A percentile compares a stretch with the other conserved stretches of the same genome.
Conservation (phyloP, 345 rosid species). For the Syzygium jambos region DNA sequence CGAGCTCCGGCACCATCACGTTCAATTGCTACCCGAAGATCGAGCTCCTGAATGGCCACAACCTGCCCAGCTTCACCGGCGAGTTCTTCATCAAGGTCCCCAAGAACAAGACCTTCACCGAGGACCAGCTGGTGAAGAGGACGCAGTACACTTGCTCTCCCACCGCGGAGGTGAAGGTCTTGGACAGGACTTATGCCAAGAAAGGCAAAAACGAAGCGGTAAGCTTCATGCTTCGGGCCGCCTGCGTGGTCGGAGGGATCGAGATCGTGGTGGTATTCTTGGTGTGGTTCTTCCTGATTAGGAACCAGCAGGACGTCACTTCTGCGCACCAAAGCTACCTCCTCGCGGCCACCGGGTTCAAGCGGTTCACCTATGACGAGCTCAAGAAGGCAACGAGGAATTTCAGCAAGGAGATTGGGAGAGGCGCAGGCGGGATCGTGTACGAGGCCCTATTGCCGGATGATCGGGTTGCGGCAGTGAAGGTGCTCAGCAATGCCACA, state of each 20-base stretch:
- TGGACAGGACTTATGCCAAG: too few relatives aligned
- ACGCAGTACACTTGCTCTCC: neutral
- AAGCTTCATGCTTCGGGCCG: constrained; percentile 13
- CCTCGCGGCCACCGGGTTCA: neutral
- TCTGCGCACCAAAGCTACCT: neutral
- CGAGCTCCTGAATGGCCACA: constrained; percentile 10
- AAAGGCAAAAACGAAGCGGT: neutral
- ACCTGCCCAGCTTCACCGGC: constrained; percentile 7
- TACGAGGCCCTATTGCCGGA: constrained; percentile 4
- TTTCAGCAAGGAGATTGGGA: constrained; percentile 13
- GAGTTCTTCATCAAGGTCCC: constrained; percentile 16
- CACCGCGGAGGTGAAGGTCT: neutral
- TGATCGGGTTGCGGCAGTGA: constrained; percentile 8
- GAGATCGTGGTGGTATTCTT: neutral
- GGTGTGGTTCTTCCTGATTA: constrained; percentile 3
- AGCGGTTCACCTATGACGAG: constrained; percentile 5
- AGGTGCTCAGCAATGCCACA: constrained; percentile 6
- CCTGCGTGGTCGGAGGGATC: constrained; percentile 4
- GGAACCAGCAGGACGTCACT: neutral
- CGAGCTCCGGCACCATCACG: accelerated
- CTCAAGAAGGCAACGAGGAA: constrained; percentile 11
- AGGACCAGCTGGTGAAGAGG: neutral
- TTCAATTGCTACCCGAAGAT: constrained; percentile 10
- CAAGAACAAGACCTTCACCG: neutral
- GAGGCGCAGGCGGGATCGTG: constrained; percentile 19